Evolutionary conservation across 768 basidiomycete species (phyloP).

Genomic region (Boletus eberwhitei): DNA sequence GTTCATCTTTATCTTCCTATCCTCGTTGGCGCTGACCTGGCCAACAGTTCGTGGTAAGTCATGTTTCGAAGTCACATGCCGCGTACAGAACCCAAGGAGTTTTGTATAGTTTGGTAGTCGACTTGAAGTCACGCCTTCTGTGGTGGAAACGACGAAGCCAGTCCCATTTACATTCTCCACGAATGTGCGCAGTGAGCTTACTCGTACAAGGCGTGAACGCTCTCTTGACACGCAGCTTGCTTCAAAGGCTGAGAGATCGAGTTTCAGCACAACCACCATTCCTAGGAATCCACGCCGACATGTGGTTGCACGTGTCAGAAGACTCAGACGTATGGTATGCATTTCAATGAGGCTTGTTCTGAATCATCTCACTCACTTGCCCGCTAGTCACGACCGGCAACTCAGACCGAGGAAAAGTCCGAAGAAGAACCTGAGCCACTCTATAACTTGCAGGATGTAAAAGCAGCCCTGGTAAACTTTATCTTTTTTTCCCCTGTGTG

Average conservation of each 20-base stretch:
- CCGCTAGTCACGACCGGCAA: not conserved
- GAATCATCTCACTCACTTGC: not conserved
- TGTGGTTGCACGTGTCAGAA: not conserved
- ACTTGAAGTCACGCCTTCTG: not conserved
- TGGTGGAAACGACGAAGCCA: not conserved
- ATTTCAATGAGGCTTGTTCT: too few species aligned
- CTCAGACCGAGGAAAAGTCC: not conserved
- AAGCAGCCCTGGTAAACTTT: not conserved
- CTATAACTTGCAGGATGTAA: conserved; percentile 9
- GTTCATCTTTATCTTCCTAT: not conserved
- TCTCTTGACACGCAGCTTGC: not conserved
- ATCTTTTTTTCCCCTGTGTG: not conserved
- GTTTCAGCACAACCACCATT: not conserved
- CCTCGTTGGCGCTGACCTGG: not conserved
- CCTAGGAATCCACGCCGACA: not conserved
- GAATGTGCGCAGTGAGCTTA: not conserved
- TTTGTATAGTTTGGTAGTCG: conserved; percentile 7
- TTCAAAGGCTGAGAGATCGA: not conserved
- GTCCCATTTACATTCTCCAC: conserved; percentile 6
- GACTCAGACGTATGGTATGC: too few species aligned
- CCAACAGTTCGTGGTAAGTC: conserved; percentile 5
- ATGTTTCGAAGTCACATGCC: not conserved
- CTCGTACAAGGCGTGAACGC: not conserved
- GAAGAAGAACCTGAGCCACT: not conserved
- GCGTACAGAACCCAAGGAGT: not conserved